phyloP scores from a whole-genome alignment of 257 asterid species.

The Perilla frutescens region DNA sequence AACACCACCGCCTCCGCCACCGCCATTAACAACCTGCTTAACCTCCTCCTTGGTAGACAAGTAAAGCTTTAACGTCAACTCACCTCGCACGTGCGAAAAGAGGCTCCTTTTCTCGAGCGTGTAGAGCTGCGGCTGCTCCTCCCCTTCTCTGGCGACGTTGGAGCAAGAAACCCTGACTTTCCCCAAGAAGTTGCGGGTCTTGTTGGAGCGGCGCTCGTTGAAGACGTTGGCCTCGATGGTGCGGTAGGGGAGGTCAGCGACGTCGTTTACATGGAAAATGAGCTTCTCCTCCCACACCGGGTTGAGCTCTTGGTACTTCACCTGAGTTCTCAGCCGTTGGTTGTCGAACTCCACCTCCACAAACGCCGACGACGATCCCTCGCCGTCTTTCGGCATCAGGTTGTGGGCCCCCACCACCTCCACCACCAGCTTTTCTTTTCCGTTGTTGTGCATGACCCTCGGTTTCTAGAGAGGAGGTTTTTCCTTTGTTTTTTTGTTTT shows the following conservation, averaged over 20 bases:
- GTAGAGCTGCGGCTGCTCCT: conserved; percentile 64
- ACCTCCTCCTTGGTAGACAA: conserved; percentile 65
- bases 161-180: conserved; percentile 80
- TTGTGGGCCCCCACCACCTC: conserved; percentile 92
- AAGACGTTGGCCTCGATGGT: conserved; percentile 77
- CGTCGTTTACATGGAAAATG: conserved; percentile 70
- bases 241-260: conserved; percentile 81
- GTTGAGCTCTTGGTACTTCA: conserved; percentile 73
- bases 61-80: conserved; percentile 70
- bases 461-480: too few relatives aligned
- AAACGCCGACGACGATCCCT: conserved; percentile 87
- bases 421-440: conserved; percentile 82
- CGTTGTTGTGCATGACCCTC: conserved; percentile 50
- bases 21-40: not conserved
- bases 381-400: conserved; percentile 95
- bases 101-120: conserved; percentile 78
- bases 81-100: conserved; percentile 89
- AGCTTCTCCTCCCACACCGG: conserved; percentile 91
- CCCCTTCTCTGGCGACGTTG: conserved; percentile 58
- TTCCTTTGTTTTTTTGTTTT: not conserved
- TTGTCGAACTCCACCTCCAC: conserved; percentile 86
- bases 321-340: conserved; percentile 66
- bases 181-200: conserved; percentile 72
- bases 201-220: conserved; percentile 77
- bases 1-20: conserved; percentile 18